Evolutionary conservation across 1,284 basidiomycete species (phyloP), one percentile per base, ranked within the genome.

Genomic region (Leccinum pachyderme): DNA sequence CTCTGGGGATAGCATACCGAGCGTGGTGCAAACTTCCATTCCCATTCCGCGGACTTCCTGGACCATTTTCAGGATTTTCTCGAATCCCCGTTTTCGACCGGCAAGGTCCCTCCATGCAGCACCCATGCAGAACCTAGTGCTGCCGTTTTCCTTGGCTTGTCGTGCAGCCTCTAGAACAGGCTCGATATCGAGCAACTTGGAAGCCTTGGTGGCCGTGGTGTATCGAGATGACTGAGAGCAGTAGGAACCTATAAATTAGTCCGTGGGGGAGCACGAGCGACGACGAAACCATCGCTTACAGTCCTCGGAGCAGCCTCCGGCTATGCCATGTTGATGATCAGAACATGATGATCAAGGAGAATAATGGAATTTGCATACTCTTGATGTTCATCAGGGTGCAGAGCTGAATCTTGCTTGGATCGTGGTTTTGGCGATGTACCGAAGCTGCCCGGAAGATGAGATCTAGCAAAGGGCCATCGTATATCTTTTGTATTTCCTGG

Each of bases 341-440:
- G 56, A 32, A 50, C 3, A 4, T 35, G 43, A 47, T 9, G 32
- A 11, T 28, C 8, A 37, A 47, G 45, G 33, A 64, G 64, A 61
- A 61, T 71, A 59, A 63, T 56, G 62, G 64, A 59, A 45, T 55
- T 39, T 45, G n/a, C 89, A 61, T 70, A 94, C 92, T 95, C 76
- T 99, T 99, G 75, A 99, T 99, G 72, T 98, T 99, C 91, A 98
- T 95, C 31, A 99, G 81, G 2, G 96, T 98, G 70, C 95, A 98
- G 25, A 99, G 82, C 76, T 99, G 96, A 33, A 99, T 86, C 74
- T 96, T 91, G 63, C 76, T 82, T 33, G 93, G 86, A 72, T 96
- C 91, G 63, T 98, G 93, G 71, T 93, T 79, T 68, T 87, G 78
- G 61, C 95, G 80, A 74, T 98, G 96, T 24, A 96, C 84, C 3